Conservation (phyloP, 768 basidiomycete species). For the Heimioporus sp. region DNA sequence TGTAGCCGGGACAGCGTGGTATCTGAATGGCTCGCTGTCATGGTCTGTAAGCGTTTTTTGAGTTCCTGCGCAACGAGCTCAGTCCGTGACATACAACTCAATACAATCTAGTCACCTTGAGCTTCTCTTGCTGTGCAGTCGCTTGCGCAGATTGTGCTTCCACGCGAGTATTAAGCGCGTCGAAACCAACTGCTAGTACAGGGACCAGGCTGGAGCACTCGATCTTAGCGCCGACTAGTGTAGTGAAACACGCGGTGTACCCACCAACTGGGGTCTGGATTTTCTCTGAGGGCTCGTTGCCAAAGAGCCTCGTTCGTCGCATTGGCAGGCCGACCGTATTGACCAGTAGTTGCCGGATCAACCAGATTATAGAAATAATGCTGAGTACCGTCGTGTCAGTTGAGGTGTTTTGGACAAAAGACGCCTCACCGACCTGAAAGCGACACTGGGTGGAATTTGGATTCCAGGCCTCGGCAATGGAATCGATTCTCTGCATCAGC, state of each 20-base stretch:
- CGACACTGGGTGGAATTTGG: slow-evolving; percentile 64
- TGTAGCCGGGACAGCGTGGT: slow-evolving; percentile 67
- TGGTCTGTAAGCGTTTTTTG: slow-evolving; percentile 56
- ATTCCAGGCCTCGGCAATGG: slow-evolving; percentile 69
- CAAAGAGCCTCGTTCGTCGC: slow-evolving; percentile 69
- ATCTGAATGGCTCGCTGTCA: slow-evolving; percentile 61
- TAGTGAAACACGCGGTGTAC: not conserved
- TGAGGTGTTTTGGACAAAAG: not conserved
- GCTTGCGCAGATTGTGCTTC: slow-evolving; percentile 72
- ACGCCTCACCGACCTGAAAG: slow-evolving; percentile 59
- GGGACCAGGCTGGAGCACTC: slow-evolving; percentile 60
- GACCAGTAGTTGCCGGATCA: slow-evolving; percentile 58
- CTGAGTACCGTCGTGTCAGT: slow-evolving; percentile 34
- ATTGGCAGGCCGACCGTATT: slow-evolving; percentile 72
- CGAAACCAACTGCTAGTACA: slow-evolving; percentile 77
- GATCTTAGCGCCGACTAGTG: not conserved
- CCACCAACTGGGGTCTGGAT: slow-evolving; percentile 78
- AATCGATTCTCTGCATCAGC: slow-evolving; percentile 59
- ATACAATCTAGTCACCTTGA: slow-evolving; percentile 42
- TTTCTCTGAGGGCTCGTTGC: slow-evolving; percentile 78
- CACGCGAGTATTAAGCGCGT: slow-evolving; percentile 75
- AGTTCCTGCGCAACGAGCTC: slow-evolving; percentile 49
- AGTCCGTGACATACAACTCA: not conserved
- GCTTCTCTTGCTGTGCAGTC: slow-evolving; percentile 60
- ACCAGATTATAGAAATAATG: slow-evolving; percentile 86